These are phyloP conservation scores for Talaromyces sp. DNA, from an alignment of 2,329 filamentous ascomycete species.

Conservation along the genomic window DNA sequence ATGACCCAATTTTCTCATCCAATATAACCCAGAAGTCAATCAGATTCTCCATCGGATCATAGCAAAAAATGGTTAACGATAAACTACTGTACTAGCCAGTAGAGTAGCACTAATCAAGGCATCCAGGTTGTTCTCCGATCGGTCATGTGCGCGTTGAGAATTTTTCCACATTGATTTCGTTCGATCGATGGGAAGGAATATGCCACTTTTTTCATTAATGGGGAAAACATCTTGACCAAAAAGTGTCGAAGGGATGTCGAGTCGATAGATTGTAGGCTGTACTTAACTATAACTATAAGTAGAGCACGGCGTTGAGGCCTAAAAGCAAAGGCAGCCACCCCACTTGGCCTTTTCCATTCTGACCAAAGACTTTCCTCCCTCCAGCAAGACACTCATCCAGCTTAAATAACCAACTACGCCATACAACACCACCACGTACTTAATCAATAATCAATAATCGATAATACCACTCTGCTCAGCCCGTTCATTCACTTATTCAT, in stretches of 20 bases:
- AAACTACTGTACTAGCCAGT: background rate
- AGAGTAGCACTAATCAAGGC: conserved; percentile 4
- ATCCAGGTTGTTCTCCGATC: background rate
- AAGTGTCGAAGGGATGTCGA: too few species aligned
- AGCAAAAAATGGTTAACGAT: background rate
- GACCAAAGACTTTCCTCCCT: background rate
- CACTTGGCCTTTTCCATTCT: background rate
- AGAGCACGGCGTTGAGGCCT: background rate
- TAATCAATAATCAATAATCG: conserved; percentile 5
- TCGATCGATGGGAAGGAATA: background rate
- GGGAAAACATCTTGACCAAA: background rate
- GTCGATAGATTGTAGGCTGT: too few species aligned
- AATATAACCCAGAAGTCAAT: background rate
- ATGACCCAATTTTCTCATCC: background rate
- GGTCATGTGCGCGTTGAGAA: conserved; percentile 4
- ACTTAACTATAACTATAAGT: too few species aligned
- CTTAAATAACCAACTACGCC: background rate
- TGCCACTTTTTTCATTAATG: background rate
- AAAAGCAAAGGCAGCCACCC: conserved; percentile 5
- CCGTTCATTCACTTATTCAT: background rate
- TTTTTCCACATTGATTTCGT: background rate
- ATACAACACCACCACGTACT: background rate
- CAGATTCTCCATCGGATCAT: background rate
- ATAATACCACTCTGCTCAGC: background rate
- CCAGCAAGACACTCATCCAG: background rate